phyloP scores from a whole-genome alignment of 2,329 filamentous ascomycete species.

The Pseudocercospora pini-densiflorae region DNA sequence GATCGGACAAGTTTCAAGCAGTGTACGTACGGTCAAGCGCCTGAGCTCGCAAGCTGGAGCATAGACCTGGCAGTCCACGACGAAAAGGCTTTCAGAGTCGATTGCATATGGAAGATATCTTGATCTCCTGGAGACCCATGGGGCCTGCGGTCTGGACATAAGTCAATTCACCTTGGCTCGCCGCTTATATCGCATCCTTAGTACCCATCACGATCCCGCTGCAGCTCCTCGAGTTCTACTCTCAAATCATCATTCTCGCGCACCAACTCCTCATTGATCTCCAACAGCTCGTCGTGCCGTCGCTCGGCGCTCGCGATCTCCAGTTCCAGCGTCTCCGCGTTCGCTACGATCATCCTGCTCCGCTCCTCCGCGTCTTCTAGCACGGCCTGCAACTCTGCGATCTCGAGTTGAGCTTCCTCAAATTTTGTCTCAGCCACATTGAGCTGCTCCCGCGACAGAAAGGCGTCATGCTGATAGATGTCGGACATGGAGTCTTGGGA shows the following conservation, averaged over 20 bases:
- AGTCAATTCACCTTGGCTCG: background rate
- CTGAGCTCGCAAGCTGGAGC: background rate
- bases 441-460: background rate
- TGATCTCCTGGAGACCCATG: background rate
- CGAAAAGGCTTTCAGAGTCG: background rate
- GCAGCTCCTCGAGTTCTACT: background rate
- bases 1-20: background rate
- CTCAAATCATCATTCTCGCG: background rate
- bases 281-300: background rate
- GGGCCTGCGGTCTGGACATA: background rate
- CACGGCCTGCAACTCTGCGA: background rate
- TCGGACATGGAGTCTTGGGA: background rate
- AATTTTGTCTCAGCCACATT: background rate
- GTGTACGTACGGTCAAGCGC: background rate
- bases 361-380: background rate
- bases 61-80: background rate
- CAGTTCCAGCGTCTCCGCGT: background rate
- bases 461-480: background rate
- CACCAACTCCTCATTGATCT: background rate
- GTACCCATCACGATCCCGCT: background rate
- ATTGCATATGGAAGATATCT: background rate
- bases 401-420: background rate
- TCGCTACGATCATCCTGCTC: background rate
- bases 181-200: background rate
- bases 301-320: background rate